Conservation (phyloP, 1,284 basidiomycete species). For the Golubevia sp. region DNA sequence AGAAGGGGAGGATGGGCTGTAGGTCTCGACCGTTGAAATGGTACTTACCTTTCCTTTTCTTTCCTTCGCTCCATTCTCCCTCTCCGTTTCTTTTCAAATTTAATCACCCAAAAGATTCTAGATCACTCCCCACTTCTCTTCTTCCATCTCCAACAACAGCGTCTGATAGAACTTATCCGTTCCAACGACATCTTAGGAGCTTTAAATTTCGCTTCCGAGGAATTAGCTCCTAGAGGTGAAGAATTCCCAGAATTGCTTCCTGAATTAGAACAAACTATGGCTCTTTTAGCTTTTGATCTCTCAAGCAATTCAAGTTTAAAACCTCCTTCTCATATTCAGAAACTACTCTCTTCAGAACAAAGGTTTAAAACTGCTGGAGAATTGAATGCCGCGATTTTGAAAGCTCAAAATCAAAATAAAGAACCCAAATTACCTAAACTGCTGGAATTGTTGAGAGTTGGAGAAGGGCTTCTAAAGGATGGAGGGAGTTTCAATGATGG, state of each 20-base stretch:
- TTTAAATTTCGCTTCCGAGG: slow-evolving; percentile 45
- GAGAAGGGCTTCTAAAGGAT: slow-evolving; percentile 41
- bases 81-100: background rate
- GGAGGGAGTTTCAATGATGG: slow-evolving; percentile 7
- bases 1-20: slow-evolving; percentile 2
- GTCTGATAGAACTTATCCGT: slow-evolving; percentile 55
- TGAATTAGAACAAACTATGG: slow-evolving; percentile 57
- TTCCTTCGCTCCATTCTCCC: background rate
- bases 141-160: slow-evolving; percentile 56
- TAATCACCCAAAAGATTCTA: no score
- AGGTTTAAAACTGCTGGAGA: slow-evolving; percentile 49
- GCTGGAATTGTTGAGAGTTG: slow-evolving; percentile 38
- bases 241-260: slow-evolving; percentile 51
- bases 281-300: slow-evolving; percentile 43
- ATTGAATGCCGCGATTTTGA: slow-evolving; percentile 53
- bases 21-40: background rate
- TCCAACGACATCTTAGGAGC: slow-evolving; percentile 36
- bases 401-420: slow-evolving; percentile 41
- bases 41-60: background rate
- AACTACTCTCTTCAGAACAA: slow-evolving; percentile 37
- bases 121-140: slow-evolving; percentile 52
- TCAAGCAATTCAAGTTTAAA: background rate
- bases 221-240: slow-evolving; percentile 53
- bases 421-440: slow-evolving; percentile 50
- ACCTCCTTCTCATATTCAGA: slow-evolving; percentile 34